Conservation (phyloP, 1,139 yeast genomes). For the Geotrichum phurueaensis region DNA sequence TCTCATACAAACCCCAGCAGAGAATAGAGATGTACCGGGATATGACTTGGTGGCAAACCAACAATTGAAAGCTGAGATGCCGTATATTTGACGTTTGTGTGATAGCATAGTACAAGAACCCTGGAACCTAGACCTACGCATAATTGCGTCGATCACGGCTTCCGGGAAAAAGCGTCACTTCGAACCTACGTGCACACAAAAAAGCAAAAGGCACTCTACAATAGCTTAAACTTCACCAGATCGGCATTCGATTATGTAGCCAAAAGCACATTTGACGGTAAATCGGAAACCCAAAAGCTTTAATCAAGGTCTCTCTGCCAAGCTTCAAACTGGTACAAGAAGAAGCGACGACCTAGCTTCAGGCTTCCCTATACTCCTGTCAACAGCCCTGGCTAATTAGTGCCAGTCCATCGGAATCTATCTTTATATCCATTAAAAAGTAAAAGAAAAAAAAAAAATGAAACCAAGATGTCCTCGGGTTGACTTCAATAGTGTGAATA, state of each 20-base stretch:
- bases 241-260: not conserved
- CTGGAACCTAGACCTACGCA: too few species aligned
- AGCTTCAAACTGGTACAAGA: not conserved
- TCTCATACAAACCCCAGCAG: too few species aligned
- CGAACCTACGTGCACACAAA: not conserved
- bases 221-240: not conserved
- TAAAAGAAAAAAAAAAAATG: not conserved
- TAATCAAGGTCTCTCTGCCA: not conserved
- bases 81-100: not conserved
- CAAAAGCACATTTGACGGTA: not conserved
- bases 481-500: not conserved
- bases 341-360: not conserved
- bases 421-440: not conserved
- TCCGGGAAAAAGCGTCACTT: too few species aligned
- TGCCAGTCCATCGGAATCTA: not conserved
- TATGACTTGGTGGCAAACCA: too few species aligned
- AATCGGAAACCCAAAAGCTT: not conserved
- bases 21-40: not conserved
- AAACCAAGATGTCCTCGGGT: too few species aligned
- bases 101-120: not conserved
- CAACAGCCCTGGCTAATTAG: not conserved
- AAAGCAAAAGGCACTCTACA: not conserved
- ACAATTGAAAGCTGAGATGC: too few species aligned
- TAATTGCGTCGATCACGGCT: too few species aligned
- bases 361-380: not conserved